Evolutionary conservation across 2,329 filamentous ascomycete genomes (phyloP).

Genomic region (Malbranchea cinnamomea): DNA sequence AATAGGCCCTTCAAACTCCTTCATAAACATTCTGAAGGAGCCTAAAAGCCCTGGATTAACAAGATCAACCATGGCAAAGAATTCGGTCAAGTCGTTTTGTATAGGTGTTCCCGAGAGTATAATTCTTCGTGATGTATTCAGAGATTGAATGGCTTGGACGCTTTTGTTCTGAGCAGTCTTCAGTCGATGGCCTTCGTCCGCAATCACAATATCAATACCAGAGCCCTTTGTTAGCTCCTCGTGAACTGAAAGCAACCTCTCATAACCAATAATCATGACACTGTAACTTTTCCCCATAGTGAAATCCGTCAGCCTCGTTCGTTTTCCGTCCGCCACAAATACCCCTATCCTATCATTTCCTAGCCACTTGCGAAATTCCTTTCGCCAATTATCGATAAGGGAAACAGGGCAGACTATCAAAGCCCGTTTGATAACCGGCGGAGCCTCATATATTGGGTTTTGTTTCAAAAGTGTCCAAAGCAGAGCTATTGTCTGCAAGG

Average conservation of each 20-base stretch:
- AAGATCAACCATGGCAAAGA: slow-evolving; percentile 53
- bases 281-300: slow-evolving; percentile 53
- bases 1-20: slow-evolving; percentile 50
- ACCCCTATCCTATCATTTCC: slow-evolving; percentile 56
- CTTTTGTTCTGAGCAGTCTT: slow-evolving; percentile 57
- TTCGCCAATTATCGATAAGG: slow-evolving; percentile 57
- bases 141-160: slow-evolving; percentile 47
- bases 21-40: slow-evolving; percentile 47
- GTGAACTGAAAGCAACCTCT: slow-evolving; percentile 51
- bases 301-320: slow-evolving; percentile 50
- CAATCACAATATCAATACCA: slow-evolving; percentile 54
- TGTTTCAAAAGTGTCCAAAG: slow-evolving; percentile 61
- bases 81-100: slow-evolving; percentile 53
- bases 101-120: slow-evolving; percentile 54
- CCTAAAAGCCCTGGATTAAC: slow-evolving; percentile 52
- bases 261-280: slow-evolving; percentile 60
- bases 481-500: slow-evolving; percentile 55
- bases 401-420: slow-evolving; percentile 60
- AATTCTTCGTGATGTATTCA: slow-evolving; percentile 46
- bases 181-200: slow-evolving; percentile 53
- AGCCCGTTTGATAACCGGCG: slow-evolving; percentile 52
- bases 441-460: slow-evolving; percentile 45
- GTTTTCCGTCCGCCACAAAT: slow-evolving; percentile 47
- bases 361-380: slow-evolving; percentile 60
- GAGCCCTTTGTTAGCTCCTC: slow-evolving; percentile 48